Percentiles rank a stretch among this genome's conserved stretches.
Conservation (phyloP, 306 rosid genomes). For the Quercus berberidifolia region DNA sequence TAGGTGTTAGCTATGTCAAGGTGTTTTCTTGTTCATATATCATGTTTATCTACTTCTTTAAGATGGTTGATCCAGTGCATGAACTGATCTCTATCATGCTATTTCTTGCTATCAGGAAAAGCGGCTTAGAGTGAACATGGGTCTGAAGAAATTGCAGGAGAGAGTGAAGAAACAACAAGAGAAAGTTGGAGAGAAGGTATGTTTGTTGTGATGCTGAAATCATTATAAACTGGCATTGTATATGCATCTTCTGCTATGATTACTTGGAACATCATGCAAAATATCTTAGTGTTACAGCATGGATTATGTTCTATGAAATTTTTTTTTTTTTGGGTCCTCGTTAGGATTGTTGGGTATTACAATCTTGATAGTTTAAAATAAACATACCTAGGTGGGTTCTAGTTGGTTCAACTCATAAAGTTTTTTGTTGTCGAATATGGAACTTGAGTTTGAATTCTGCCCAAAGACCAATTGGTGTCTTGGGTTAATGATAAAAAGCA, state of each 20-base stretch:
- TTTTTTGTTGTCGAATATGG: too few species aligned
- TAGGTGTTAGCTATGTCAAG: constrained; percentile 98
- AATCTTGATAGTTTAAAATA: background rate
- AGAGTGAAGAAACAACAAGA: constrained; percentile 96
- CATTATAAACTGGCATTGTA: background rate
- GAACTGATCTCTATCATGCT: background rate
- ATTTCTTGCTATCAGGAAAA: constrained; percentile 56
- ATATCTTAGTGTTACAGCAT: background rate
- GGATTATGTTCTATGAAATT: background rate
- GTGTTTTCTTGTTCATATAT: constrained; percentile 35
- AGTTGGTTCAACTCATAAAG: too few species aligned
- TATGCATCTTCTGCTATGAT: background rate
- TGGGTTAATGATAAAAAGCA: too few species aligned
- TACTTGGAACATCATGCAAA: background rate
- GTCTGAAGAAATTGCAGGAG: constrained; percentile 89
- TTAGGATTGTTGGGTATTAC: background rate
- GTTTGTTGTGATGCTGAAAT: constrained; percentile 6
- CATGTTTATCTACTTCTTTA: background rate
- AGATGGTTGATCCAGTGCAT: constrained; percentile 3
- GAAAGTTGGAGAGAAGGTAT: constrained; percentile 89
- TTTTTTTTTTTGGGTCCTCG: background rate
- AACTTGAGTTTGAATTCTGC: too few species aligned
- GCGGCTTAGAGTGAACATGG: constrained; percentile 82
- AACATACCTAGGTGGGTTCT: background rate
- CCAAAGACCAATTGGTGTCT: too few species aligned